Evolutionary conservation across 495 filamentous ascomycete species (phyloP).

Genomic region (Aspergillus heteromorphus): DNA sequence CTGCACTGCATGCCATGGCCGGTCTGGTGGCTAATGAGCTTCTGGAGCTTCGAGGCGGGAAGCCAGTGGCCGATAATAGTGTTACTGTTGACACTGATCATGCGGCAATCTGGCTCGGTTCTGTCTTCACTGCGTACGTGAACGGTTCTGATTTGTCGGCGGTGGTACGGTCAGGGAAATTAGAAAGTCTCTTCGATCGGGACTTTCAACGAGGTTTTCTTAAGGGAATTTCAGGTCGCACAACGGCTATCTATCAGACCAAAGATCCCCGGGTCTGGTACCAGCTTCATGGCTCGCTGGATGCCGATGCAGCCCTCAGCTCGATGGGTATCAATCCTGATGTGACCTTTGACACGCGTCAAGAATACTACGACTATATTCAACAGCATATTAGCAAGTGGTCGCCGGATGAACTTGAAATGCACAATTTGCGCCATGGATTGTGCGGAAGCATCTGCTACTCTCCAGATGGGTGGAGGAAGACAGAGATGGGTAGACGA

Average conservation of each 20-base stretch:
- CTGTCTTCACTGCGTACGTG: constrained; percentile 14
- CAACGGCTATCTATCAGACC: constrained; percentile 27
- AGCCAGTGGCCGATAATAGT: background rate
- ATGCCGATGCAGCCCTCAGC: constrained; percentile 17
- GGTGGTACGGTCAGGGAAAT: constrained; percentile 8
- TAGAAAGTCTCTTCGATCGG: constrained; percentile 10
- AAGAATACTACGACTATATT: constrained; percentile 21
- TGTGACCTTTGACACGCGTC: constrained; percentile 6
- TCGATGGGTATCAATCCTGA: constrained; percentile 23
- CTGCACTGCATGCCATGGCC: constrained; percentile 27
- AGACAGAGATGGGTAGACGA: constrained; percentile 26
- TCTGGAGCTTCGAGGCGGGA: constrained; percentile 21
- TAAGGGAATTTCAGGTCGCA: constrained; percentile 12
- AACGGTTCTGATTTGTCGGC: constrained; percentile 16
- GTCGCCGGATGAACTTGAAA: constrained; percentile 31
- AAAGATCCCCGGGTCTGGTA: constrained; percentile 25
- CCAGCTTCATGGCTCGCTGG: constrained; percentile 29
- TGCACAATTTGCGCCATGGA: constrained; percentile 26
- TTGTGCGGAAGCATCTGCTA: constrained; percentile 32
- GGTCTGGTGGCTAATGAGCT: constrained; percentile 26
- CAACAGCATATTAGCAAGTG: constrained; percentile 20
- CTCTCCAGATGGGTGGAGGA: constrained; percentile 25
- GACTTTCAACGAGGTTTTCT: constrained; percentile 24
- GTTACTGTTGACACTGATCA: constrained; percentile 27
- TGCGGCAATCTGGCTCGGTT: constrained; percentile 25